Conservation (phyloP, 179 eudicot species). For the Spinacia oleracea region DNA sequence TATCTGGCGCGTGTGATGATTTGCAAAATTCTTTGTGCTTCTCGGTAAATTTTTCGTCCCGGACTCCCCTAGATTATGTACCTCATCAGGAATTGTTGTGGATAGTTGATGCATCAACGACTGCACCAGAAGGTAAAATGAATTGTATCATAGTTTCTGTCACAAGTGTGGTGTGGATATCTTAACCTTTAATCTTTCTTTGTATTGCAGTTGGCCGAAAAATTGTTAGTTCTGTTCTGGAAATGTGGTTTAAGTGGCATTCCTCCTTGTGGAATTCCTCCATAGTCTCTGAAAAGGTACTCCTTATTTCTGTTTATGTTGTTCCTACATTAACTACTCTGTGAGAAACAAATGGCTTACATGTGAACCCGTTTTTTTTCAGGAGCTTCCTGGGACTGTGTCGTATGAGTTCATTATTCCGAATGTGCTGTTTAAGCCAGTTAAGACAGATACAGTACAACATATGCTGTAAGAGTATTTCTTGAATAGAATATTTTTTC, state of each 20-base stretch:
- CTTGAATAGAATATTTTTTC: neutral
- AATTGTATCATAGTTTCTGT: conserved; percentile 3
- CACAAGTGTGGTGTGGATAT: neutral
- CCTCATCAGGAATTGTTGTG: conserved; percentile 77
- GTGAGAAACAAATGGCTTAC: neutral
- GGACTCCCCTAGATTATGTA: conserved; percentile 66
- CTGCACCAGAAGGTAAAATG: conserved; percentile 51
- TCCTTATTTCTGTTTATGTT: neutral
- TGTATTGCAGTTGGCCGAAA: conserved; percentile 43
- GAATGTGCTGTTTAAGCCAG: conserved; percentile 55
- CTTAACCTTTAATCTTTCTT: conserved; percentile 13
- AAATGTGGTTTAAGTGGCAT: conserved; percentile 96
- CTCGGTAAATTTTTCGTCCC: conserved; percentile 61
- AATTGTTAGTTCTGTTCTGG: conserved; percentile 59
- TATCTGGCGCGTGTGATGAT: conserved; percentile 36
- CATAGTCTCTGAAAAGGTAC: conserved; percentile 48
- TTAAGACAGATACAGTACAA: conserved; percentile 46
- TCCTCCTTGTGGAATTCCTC: conserved; percentile 62
- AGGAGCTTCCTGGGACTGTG: conserved; percentile 40
- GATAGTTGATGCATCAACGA: conserved; percentile 60
- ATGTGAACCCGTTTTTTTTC: conserved; percentile 16
- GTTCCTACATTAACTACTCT: neutral
- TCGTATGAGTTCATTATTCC: conserved; percentile 40
- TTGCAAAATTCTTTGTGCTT: conserved; percentile 46
- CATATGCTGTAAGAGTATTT: conserved; percentile 49